Conservation (phyloP, 2,329 filamentous ascomycete genomes). For the Sphaceloma murrayae region DNA sequence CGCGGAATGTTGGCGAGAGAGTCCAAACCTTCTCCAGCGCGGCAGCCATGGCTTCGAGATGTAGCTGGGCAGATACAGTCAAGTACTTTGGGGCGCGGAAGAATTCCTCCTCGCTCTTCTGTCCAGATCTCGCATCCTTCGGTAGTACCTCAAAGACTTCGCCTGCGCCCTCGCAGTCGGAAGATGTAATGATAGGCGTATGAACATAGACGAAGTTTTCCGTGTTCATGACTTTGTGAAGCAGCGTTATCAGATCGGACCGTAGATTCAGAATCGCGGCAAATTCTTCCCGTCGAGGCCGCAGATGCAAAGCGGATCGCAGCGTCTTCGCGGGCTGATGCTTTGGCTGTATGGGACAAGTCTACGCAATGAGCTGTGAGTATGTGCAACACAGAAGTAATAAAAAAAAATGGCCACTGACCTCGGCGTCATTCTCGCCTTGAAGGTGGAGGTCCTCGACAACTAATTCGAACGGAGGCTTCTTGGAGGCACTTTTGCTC, state of each 20-base stretch:
- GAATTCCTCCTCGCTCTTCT: constrained; percentile 46
- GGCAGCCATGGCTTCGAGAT: constrained; percentile 84
- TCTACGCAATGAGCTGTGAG: too few species aligned
- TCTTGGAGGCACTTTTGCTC: not conserved
- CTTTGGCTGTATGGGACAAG: constrained; percentile 91
- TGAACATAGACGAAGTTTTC: constrained; percentile 73
- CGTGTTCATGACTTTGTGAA: constrained; percentile 65
- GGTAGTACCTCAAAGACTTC: constrained; percentile 69
- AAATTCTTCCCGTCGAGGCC: constrained; percentile 71
- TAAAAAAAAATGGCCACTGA: too few species aligned
- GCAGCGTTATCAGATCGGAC: constrained; percentile 63
- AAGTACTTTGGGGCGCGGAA: constrained; percentile 86
- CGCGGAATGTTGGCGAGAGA: constrained; percentile 84
- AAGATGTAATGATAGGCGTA: constrained; percentile 88
- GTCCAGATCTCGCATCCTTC: constrained; percentile 25
- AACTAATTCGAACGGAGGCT: constrained; percentile 53
- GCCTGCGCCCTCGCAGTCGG: constrained; percentile 92
- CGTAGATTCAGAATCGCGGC: constrained; percentile 70
- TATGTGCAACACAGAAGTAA: too few species aligned
- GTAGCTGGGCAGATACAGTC: constrained; percentile 88
- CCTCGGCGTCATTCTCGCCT: constrained; percentile 69
- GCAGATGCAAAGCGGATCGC: constrained; percentile 77
- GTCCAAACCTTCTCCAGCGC: constrained; percentile 88
- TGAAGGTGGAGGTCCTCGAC: constrained; percentile 60
- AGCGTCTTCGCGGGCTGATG: constrained; percentile 86